Conservation (phyloP, 305 asterid species). For the Solanum chacoense region DNA sequence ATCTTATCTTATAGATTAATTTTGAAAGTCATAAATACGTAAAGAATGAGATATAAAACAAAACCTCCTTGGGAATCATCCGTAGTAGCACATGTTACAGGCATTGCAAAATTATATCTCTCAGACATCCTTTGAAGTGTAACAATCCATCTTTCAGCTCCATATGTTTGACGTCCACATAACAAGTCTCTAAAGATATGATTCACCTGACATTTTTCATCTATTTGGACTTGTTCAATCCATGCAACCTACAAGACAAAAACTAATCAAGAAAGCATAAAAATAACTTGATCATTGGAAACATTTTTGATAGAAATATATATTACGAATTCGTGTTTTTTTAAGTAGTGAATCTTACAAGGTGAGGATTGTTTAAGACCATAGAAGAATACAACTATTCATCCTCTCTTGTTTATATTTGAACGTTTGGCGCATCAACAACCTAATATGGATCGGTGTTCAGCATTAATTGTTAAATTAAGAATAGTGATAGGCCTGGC, state of each 20-base stretch:
- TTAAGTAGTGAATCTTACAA: background rate
- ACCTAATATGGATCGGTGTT: background rate
- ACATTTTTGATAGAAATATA: background rate
- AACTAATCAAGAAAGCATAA: background rate
- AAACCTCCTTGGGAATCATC: background rate
- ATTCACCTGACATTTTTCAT: background rate
- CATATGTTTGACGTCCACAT: background rate
- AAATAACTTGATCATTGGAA: background rate
- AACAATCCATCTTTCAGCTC: background rate
- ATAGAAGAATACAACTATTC: background rate
- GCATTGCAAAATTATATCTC: background rate
- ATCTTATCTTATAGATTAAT: background rate
- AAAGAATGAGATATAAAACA: background rate
- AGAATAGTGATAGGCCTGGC: background rate
- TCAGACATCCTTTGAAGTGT: background rate
- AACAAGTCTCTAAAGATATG: background rate
- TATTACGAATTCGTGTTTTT: background rate
- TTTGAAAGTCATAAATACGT: background rate
- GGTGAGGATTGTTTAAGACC: background rate
- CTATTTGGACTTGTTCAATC: background rate
- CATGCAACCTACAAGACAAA: background rate
- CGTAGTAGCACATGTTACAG: background rate
- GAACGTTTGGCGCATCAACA: background rate
- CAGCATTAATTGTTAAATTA: background rate
- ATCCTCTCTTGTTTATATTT: background rate